A percentile compares a stretch with the other conserved stretches of the same genome.
Evolutionary conservation across 2,329 filamentous ascomycete species (phyloP).

Genomic region (Diaporthe nobilis): DNA sequence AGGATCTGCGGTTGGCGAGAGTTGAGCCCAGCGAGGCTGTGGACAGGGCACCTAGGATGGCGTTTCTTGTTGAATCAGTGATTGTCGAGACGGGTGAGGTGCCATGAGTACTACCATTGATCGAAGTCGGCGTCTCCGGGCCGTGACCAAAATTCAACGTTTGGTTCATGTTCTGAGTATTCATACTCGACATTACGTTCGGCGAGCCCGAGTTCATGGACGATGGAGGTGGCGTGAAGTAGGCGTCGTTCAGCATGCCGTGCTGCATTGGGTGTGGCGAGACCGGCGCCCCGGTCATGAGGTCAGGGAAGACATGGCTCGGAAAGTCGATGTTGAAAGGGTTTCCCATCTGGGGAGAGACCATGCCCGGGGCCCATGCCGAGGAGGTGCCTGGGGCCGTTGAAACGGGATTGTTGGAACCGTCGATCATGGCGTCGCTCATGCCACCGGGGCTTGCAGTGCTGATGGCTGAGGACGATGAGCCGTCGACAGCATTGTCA

Average conservation of each 20-base stretch:
- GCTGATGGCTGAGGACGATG: slow-evolving; percentile 95
- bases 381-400: slow-evolving; percentile 65
- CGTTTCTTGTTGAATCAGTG: slow-evolving; percentile 74
- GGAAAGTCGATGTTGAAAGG: slow-evolving; percentile 83
- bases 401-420: slow-evolving; percentile 74
- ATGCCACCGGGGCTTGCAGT: slow-evolving; percentile 92
- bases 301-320: slow-evolving; percentile 82
- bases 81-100: slow-evolving; percentile 74
- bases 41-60: slow-evolving; percentile 72
- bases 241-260: slow-evolving; percentile 80
- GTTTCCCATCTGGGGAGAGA: slow-evolving; percentile 76
- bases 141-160: slow-evolving; percentile 74
- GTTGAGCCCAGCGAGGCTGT: slow-evolving; percentile 64
- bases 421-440: slow-evolving; percentile 93
- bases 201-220: slow-evolving; percentile 79
- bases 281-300: slow-evolving; percentile 78
- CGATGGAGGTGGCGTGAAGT: slow-evolving; percentile 82
- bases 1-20: slow-evolving; percentile 75
- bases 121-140: slow-evolving; percentile 81
- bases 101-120: slow-evolving; percentile 74
- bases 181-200: slow-evolving; percentile 76
- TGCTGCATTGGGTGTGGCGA: slow-evolving; percentile 83
- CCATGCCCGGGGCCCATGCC: slow-evolving; percentile 80
- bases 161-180: slow-evolving; percentile 74
- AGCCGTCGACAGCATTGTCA: slow-evolving; percentile 89